Evolutionary conservation across 2,329 filamentous ascomycete genomes (phyloP), one percentile per base, ranked within the genome.

Genomic region (Aspergillus nomiae): DNA sequence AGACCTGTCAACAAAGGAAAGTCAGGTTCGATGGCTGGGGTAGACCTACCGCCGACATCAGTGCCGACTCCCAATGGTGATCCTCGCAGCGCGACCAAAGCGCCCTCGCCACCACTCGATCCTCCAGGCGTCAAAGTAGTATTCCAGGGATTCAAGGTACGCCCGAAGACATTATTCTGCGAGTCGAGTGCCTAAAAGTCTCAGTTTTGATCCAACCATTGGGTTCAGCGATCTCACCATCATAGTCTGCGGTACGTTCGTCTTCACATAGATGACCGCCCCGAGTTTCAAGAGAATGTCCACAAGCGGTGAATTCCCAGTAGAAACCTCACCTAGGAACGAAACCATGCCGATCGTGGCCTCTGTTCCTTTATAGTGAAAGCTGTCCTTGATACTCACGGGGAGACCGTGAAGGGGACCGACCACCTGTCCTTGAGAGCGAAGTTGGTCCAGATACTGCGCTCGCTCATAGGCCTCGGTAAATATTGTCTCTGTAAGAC

Each of bases 61-160:
- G 87, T 87, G 1, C 88, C 88, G 0, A 90, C 80, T 5, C 89
- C 89, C 0, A 89, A 60, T 0, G 83, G 82, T 59, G 84, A 87
- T n/a, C 89, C 89, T 16, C 77, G 76, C 62, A 90, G 83, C 0
- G 81, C 77, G 34, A 91, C 82, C 1, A 91, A 78, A 0, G 89
- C 88, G 2, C 84, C 84, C 71, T 91, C 89, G 53, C 77, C 78
- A 19, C 77, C 77, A 16, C 75, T 78, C 16, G 73, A 76, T 2
- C 78, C 77, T 26, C 78, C 78, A 2, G 76, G 70, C 0, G 71
- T 72, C 4, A 79, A 53, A 4, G 54, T 56, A 1, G 70, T 74
- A 56, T 78, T 78, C 60, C 72, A 69, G 1, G 80, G 80, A 62
- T 82, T 82, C 24, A 78, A 63, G 0, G 76, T 78, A 12, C 78